Evolutionary conservation across 2,329 filamentous ascomycete genomes (phyloP), one percentile per base, ranked within the genome.

Genomic region (Zopfia rhizophila): DNA sequence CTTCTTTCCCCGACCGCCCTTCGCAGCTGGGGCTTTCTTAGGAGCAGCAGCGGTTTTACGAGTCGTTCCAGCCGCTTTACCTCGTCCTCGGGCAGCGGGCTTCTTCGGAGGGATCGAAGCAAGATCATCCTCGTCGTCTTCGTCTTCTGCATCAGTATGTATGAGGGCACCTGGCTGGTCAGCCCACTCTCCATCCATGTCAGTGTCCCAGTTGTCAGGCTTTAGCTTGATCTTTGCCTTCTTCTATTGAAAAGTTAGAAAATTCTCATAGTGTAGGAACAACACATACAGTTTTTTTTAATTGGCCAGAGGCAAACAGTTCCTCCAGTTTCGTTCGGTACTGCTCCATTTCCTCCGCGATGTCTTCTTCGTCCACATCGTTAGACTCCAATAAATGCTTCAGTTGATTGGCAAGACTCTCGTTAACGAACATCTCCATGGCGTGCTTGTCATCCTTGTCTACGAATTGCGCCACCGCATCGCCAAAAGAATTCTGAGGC

Each of bases 381-480:
- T 86, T 82, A 30, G 85, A 77, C 3, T 53, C 39, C 63, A 77
- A 65, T 10, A 78, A 51, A 48, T 76, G 67, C 45, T 75, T 73
- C 29, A 77, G 63, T 45, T 79, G 76, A 12, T 63, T 68, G 11
- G 65, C 62, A 19, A 80, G 60, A 52, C 69, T 75, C 4, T 76
- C 69, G 4, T 72, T 66, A 6, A 80, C 72, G 46, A 80, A 80
- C 10, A 66, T 69, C 51, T 76, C 69, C 86, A 97, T 91, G 3
- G 91, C 91, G 60, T 94, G 87, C 66, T 92, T 96, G 75, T 99
- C 94, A 56, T 96, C 91, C 58, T 97, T 97, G 68, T 92, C 87
- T 18, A 99, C 91, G 61, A 94, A 99, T 51, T 96, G 89, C 33
- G 86, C 87, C 4, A 99, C 91, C 0, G 94, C 94, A 63, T 97